Evolutionary conservation across 2,329 filamentous ascomycete genomes (phyloP), one percentile per base, ranked within the genome.

Genomic region (Verticillium isaacii): DNA sequence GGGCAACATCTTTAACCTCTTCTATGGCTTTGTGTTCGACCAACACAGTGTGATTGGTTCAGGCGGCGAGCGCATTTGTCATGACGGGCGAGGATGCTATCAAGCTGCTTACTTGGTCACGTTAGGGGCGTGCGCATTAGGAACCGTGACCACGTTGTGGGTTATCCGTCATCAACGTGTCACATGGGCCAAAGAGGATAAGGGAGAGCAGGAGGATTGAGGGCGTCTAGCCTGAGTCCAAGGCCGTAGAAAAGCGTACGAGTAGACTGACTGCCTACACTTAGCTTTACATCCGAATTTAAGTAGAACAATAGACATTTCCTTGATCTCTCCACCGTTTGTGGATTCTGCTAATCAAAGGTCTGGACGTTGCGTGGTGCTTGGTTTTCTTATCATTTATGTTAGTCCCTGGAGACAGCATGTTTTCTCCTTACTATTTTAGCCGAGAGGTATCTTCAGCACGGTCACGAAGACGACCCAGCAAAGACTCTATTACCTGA

Each of bases 1-100:
- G 9, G 93, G 92, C 58, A 96, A 98, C 69, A 75, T 97, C 25
- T 98, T 96, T 82, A 99, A 98, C 72, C 77, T 97, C 1, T 87
- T 95, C 62, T 99, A 98, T 72, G 95, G 95, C 57, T 77, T 74
- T 17, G 87, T 97, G 0, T 96, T 92, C 68, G 95, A 99, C 72
- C 78, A 79, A 9, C 93, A 97, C 74, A 93, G 89, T 25, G 76
- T 88, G 37, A 78, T 92, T 11, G 83, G 85, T 23, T 81, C 84
- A 0, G 83, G 86, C 52, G 92, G 92, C 23, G 87, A 92, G 66
- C 82, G 89, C 34, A 84, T 87, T 23, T 98, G 95, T 72, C 80
- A 83, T 23, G 86, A 94, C 32, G 95, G 95, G 0, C 75, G 94
- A 12, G 80, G 83, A 23, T 98, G 94, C 74, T 98, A 97, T 75